Conservation (phyloP, 2,329 filamentous ascomycete genomes). For the Colletotrichum musicola region DNA sequence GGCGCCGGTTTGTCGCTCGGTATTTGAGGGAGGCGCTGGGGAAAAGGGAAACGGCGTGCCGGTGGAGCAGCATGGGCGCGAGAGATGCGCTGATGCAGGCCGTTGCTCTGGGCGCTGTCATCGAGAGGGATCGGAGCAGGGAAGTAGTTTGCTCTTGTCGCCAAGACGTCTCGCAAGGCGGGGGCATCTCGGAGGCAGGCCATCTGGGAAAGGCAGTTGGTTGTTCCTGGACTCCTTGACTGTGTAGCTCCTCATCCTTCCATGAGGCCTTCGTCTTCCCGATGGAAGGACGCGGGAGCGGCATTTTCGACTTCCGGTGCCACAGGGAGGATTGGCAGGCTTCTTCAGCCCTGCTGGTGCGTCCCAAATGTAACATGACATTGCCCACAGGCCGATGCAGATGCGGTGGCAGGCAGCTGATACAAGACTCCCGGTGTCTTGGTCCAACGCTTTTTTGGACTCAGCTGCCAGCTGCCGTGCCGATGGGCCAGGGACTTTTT, state of each 20-base stretch:
- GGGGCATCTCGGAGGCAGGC: background rate
- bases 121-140: constrained; percentile 30
- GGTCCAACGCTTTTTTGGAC: background rate
- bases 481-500: constrained; percentile 5
- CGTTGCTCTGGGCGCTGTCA: constrained; percentile 32
- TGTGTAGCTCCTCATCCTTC: background rate
- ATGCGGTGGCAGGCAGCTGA: background rate
- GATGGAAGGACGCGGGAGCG: background rate
- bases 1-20: constrained; percentile 27
- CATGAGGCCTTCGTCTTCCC: background rate
- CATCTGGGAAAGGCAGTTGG: no score
- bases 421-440: background rate
- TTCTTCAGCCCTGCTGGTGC: constrained; percentile 28
- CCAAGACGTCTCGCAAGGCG: background rate
- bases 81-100: constrained; percentile 7
- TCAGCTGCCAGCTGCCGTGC: constrained; percentile 1
- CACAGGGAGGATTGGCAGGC: constrained; percentile 1
- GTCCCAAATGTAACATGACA: constrained; percentile 17
- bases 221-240: no score
- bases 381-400: background rate
- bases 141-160: background rate
- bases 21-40: constrained; percentile 5
- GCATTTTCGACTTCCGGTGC: constrained; percentile 12
- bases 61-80: constrained; percentile 8
- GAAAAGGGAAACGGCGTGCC: background rate